Conservation (phyloP, 2,329 filamentous ascomycete species). For the Botrytis aclada region DNA sequence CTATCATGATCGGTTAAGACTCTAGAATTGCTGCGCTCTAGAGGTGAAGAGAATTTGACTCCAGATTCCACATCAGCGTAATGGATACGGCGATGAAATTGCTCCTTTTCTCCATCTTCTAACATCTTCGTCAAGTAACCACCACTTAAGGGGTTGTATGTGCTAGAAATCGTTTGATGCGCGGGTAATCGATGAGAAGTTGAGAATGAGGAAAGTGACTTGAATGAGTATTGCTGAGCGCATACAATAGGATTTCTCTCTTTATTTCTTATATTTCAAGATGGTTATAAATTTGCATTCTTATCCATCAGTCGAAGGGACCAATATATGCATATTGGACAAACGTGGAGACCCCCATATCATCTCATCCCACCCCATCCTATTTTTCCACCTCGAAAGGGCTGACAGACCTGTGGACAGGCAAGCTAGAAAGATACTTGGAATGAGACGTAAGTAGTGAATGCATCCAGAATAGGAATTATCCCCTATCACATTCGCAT, state of each 20-base stretch:
- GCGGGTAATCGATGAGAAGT: neutral
- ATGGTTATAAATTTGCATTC: neutral
- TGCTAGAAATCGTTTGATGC: neutral
- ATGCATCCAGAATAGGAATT: neutral
- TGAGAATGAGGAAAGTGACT: neutral
- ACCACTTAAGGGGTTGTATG: neutral
- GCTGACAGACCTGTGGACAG: neutral
- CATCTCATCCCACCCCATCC: neutral
- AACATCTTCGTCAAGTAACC: neutral
- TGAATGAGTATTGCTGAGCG: neutral
- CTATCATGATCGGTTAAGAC: neutral
- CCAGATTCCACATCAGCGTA: neutral
- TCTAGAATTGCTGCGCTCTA: neutral
- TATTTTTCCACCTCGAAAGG: neutral
- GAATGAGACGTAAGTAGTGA: neutral
- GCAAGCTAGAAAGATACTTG: no score
- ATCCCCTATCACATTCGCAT: slow-evolving; percentile 1
- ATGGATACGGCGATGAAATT: neutral
- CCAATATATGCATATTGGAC: neutral
- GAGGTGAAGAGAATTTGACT: neutral
- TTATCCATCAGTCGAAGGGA: neutral
- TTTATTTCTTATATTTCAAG: neutral
- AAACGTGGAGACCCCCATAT: no score
- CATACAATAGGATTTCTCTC: neutral
- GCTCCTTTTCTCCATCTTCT: neutral